phyloP scores from a whole-genome alignment of 2,329 filamentous ascomycete species.

The Aspergillus alliaceus region DNA sequence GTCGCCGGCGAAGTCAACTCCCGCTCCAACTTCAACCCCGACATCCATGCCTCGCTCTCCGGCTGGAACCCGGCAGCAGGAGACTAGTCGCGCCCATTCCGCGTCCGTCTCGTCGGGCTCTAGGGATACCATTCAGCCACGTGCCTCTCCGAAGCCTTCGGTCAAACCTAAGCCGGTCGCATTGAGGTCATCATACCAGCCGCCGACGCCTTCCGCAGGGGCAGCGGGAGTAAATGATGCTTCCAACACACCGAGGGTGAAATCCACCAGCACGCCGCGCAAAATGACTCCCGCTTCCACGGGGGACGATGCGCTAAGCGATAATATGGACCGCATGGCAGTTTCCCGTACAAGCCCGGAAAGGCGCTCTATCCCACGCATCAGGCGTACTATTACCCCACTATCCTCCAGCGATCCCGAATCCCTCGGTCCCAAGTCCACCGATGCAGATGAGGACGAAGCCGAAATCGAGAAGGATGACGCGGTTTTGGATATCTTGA shows the following conservation, averaged over 20 bases:
- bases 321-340: slow-evolving; percentile 24
- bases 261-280: slow-evolving; percentile 19
- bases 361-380: slow-evolving; percentile 30
- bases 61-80: slow-evolving; percentile 7
- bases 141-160: slow-evolving; percentile 30
- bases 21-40: slow-evolving; percentile 10
- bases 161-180: slow-evolving; percentile 41
- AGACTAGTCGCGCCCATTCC: slow-evolving; percentile 9
- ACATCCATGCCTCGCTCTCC: slow-evolving; percentile 2
- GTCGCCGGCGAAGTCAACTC: slow-evolving; percentile 10
- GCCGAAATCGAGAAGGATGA: slow-evolving; percentile 54
- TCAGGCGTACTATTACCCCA: slow-evolving; percentile 45
- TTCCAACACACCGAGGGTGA: slow-evolving; percentile 18
- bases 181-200: slow-evolving; percentile 25
- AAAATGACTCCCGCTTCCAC: slow-evolving; percentile 5
- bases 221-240: slow-evolving; percentile 8
- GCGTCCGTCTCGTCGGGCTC: slow-evolving; percentile 19
- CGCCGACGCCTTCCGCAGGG: slow-evolving; percentile 17
- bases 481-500: slow-evolving; percentile 66
- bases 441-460: slow-evolving; percentile 47
- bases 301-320: slow-evolving; percentile 32
- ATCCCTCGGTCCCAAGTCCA: slow-evolving; percentile 48
- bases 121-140: slow-evolving; percentile 19
- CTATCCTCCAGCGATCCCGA: slow-evolving; percentile 42
- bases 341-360: slow-evolving; percentile 21